Conservation (phyloP, 129 eudicot genomes). For the Flaveria bidentis region DNA sequence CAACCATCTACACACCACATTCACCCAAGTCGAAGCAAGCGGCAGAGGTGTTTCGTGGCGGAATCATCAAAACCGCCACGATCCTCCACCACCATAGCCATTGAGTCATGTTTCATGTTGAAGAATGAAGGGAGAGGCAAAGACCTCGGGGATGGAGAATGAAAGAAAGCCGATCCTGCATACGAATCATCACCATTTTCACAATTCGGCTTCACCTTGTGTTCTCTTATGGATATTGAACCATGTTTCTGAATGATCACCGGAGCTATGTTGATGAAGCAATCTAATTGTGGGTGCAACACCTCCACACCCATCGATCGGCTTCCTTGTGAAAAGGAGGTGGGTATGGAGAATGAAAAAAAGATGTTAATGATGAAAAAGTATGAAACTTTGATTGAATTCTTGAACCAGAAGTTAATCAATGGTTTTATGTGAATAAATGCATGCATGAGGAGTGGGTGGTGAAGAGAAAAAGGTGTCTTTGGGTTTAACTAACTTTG, state of each 20-base stretch:
- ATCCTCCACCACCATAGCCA: slow-evolving; percentile 13
- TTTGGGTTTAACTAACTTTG: slow-evolving; percentile 24
- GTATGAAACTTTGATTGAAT: slow-evolving; percentile 4
- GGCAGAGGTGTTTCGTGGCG: slow-evolving; percentile 47
- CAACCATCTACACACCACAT: not conserved
- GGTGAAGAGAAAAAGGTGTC: slow-evolving; percentile 35
- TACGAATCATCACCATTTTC: slow-evolving; percentile 39
- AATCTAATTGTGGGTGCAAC: slow-evolving; percentile 39
- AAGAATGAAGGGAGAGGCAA: slow-evolving; percentile 58
- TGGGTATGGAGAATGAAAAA: slow-evolving; percentile 42
- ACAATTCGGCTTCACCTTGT: slow-evolving; percentile 19
- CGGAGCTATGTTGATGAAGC: slow-evolving; percentile 30
- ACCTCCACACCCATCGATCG: slow-evolving; percentile 45
- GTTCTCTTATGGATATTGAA: slow-evolving; percentile 28
- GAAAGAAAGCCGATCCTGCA: slow-evolving; percentile 57
- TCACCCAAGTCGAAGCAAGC: slow-evolving; percentile 55
- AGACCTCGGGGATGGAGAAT: slow-evolving; percentile 56
- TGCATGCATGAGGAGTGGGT: slow-evolving; percentile 1
- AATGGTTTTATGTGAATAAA: slow-evolving; percentile 19
- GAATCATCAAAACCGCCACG: slow-evolving; percentile 23
- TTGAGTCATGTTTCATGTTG: slow-evolving; percentile 40
- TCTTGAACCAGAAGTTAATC: not conserved
- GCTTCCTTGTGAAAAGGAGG: slow-evolving; percentile 41
- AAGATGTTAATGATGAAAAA: slow-evolving; percentile 22
- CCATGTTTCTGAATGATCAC: slow-evolving; percentile 9